Evolutionary conservation across 768 basidiomycete genomes (phyloP), one percentile per base, ranked within the genome.

Genomic region (Baorangia bicolor): DNA sequence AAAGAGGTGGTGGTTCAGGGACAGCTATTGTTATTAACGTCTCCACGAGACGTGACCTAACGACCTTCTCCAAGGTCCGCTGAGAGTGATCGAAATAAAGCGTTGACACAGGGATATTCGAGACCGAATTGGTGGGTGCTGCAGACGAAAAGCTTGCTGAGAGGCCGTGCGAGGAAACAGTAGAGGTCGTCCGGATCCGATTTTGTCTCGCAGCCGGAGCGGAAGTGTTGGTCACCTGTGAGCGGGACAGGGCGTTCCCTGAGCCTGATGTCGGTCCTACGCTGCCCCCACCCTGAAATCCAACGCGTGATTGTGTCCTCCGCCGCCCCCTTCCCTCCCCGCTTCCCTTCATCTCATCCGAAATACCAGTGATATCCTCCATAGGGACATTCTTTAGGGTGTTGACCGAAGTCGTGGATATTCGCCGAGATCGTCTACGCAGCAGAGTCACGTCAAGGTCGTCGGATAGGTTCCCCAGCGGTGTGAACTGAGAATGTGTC

Each of bases 31-130:
- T 79, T 51, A 92, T 71, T 62, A 90, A 90, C 0, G 90, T 90
- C 70, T 92, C 88, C 23, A 92, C 85, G 30, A 93, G 74, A 45
- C 90, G 83, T 33, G 90, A 86, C 51, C 75, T 74, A 12, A 93
- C 78, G 14, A 91, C 80, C 61, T 78, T 86, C 74, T 92, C 89
- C 42, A 92, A 74, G 9, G 77, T 80, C 28, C 72, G 72, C 65
- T 92, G 90, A 5, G 89, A 88, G 56, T 87, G 79, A 62, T 85
- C 84, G 16, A 77, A 77, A 51, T 81, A 72, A 44, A 81, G 68
- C 13, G 69, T 60, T 35, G 65, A 67, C 47, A 69, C 70, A 58
- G 64, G 51, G 34, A 59, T 45, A 23, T 34, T 53, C 31, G 64
- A 53, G 16, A 61, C 50, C 13, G 57, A 51, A 45, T 45, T 49